Base-by-base conservation (phyloP, 2,329 filamentous ascomycete genomes). In the Aspergillus hiratsukae region DNA sequence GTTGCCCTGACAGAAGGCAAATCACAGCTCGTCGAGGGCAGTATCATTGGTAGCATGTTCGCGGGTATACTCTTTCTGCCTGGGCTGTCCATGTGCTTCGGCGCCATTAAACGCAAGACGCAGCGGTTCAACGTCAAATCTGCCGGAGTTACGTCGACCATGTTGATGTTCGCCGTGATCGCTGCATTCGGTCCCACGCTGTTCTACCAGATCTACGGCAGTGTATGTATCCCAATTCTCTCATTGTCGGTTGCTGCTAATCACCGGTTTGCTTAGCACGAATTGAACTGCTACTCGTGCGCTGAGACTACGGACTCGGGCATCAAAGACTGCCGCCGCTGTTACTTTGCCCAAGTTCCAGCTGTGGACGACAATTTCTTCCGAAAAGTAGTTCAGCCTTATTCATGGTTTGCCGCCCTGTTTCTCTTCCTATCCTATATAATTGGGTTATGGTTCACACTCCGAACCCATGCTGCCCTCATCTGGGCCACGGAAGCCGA, bases 201-300 rank as follows among this genome's bases (percentile, higher is more conserved):
- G 14, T 99, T 99, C 76, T 99, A 97, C 75, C 93, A 99, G 70
- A 96, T 99, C 61, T 97, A 97, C 73, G 95, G 94, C 64, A 96
- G 91, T 50, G 84, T 87, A 78, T 77, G 82, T 78, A 23, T 31
- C 37, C 35, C 37, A 53, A 19, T 40, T 45, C n/a, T 23, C 17
- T 41, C 7, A 28, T 8, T 37, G 28, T 8, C 9, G 31, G 58
- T 40, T 50, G 27, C 28, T 45, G 37, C 53, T 63, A 60, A 78
- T 81, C 64, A 80, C 60, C 40, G 35, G 50, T n/a, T 21, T 23
- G 43, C 53, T 14, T 70, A 87, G 84, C 94, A 99, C 70, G 91
- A 99, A 76, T 83, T 99, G 52, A 94, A 91, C 68, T 99, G 94
- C 69, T 84, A 79, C 60, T 73, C 80, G 56, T 87, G 85, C 68